Conservation (phyloP, 2,329 filamentous ascomycete genomes). For the Colletotrichum incanum region DNA sequence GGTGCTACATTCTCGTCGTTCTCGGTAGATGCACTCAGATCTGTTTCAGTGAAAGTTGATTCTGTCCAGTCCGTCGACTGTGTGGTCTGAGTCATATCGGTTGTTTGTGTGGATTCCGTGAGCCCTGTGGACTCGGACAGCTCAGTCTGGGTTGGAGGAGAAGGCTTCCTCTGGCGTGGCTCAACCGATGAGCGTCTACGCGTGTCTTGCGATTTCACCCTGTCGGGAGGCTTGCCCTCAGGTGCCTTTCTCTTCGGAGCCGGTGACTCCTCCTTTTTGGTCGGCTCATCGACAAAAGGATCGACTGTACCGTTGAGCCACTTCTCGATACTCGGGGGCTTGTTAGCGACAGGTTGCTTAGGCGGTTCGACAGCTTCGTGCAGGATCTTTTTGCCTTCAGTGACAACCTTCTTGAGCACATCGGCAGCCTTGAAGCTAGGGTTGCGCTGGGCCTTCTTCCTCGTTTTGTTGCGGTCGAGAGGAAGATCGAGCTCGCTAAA, state of each 20-base stretch:
- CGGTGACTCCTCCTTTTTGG: slow-evolving; percentile 40
- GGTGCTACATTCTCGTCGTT: slow-evolving; percentile 36
- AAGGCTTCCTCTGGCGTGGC: slow-evolving; percentile 44
- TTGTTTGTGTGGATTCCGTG: slow-evolving; percentile 37
- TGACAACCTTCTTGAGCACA: slow-evolving; percentile 76
- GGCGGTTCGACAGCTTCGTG: slow-evolving; percentile 73
- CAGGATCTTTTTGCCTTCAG: slow-evolving; percentile 76
- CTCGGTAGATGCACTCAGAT: slow-evolving; percentile 35
- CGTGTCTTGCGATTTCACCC: slow-evolving; percentile 43
- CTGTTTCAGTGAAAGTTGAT: slow-evolving; percentile 31
- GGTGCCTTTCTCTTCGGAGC: slow-evolving; percentile 51
- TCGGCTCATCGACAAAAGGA: slow-evolving; percentile 68
- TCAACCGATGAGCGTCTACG: slow-evolving; percentile 48
- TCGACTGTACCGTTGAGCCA: slow-evolving; percentile 77
- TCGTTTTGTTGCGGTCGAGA: slow-evolving; percentile 57
- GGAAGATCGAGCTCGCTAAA: slow-evolving; percentile 76
- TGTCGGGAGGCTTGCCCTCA: slow-evolving; percentile 51
- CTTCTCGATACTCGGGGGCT: slow-evolving; percentile 76
- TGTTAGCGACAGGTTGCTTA: slow-evolving; percentile 64
- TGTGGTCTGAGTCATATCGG: slow-evolving; percentile 34
- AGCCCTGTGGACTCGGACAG: slow-evolving; percentile 35
- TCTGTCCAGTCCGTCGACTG: slow-evolving; percentile 39
- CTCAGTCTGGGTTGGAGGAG: slow-evolving; percentile 48
- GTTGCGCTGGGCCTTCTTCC: slow-evolving; percentile 66
- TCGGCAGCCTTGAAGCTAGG: slow-evolving; percentile 73